Evolutionary conservation across 441 rosid genomes (phyloP).

Genomic region (Aquilaria agallochum): DNA sequence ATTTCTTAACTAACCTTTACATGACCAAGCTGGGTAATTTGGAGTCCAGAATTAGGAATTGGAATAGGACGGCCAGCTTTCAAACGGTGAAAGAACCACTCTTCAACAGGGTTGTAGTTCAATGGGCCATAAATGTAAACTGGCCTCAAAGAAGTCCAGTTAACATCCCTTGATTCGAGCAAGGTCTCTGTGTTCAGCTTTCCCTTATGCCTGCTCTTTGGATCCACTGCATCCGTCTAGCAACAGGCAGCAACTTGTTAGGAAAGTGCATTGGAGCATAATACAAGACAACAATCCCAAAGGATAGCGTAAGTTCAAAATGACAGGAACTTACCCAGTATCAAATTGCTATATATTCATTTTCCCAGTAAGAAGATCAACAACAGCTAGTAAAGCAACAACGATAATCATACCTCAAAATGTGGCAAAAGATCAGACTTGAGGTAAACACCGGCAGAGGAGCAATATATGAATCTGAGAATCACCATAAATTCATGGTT

Average conservation of each 20-base stretch:
- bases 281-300: not conserved
- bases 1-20: conserved; percentile 58
- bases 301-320: not conserved
- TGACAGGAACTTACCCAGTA: conserved; percentile 4
- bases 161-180: conserved; percentile 58
- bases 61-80: conserved; percentile 95
- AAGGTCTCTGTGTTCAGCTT: conserved; percentile 83
- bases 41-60: conserved; percentile 79
- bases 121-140: conserved; percentile 94
- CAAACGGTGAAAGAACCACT: conserved; percentile 96
- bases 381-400: not conserved
- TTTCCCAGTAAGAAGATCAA: not conserved
- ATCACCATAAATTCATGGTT: conserved; percentile 18
- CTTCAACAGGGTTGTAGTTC: conserved; percentile 97
- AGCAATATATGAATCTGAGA: conserved; percentile 89
- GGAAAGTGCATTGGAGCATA: not conserved
- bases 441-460: conserved; percentile 94
- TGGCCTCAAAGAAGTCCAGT: conserved; percentile 89
- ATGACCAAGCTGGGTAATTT: conserved; percentile 88
- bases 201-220: conserved; percentile 98
- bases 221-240: conserved; percentile 86
- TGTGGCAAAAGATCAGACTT: conserved; percentile 85
- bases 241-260: conserved; percentile 14
- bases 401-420: conserved; percentile 43
- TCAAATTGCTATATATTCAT: not conserved